Conservation (phyloP, 2,329 filamentous ascomycete genomes). For the Grosmannia serpens region DNA sequence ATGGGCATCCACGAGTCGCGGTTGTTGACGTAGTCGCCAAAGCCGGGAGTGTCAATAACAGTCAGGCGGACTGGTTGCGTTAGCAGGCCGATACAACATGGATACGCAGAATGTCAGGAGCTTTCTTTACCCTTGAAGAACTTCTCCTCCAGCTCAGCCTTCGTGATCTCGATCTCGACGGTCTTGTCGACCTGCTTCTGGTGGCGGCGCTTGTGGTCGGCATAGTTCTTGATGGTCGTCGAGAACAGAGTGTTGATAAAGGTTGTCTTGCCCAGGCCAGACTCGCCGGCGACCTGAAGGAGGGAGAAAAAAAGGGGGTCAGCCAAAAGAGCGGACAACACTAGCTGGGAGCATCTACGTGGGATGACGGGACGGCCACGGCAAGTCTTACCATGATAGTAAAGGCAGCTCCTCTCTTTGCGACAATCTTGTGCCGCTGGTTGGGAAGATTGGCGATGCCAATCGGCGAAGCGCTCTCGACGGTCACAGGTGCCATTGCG, state of each 20-base stretch:
- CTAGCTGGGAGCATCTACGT: constrained; percentile 4
- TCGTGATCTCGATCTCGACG: constrained; percentile 99
- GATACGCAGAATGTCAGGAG: background rate
- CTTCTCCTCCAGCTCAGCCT: constrained; percentile 99
- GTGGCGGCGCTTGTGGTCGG: constrained; percentile 98
- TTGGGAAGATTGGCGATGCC: constrained; percentile 65
- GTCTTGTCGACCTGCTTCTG: constrained; percentile 99
- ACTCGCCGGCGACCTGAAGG: constrained; percentile 85
- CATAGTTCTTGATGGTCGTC: constrained; percentile 99
- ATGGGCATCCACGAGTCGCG: constrained; percentile 99
- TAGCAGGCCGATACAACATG: background rate
- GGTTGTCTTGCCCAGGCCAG: constrained; percentile 95
- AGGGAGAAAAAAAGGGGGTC: background rate
- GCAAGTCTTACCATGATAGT: constrained; percentile 79
- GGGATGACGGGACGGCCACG: constrained; percentile 12
- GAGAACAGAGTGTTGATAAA: constrained; percentile 99
- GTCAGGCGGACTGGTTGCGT: constrained; percentile 71
- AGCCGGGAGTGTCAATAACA: constrained; percentile 97
- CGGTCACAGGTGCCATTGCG: constrained; percentile 44
- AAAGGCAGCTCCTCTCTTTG: constrained; percentile 87
- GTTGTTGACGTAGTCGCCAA: constrained; percentile 99
- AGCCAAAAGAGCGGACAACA: background rate
- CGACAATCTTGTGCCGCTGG: constrained; percentile 65
- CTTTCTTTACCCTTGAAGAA: constrained; percentile 90
- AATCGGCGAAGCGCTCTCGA: constrained; percentile 55